A percentile compares a stretch with the other conserved stretches of the same genome.
These are phyloP conservation scores for Kondoa subrosea DNA, from an alignment of 768 basidiomycete genomes.

Conservation along the genomic window DNA sequence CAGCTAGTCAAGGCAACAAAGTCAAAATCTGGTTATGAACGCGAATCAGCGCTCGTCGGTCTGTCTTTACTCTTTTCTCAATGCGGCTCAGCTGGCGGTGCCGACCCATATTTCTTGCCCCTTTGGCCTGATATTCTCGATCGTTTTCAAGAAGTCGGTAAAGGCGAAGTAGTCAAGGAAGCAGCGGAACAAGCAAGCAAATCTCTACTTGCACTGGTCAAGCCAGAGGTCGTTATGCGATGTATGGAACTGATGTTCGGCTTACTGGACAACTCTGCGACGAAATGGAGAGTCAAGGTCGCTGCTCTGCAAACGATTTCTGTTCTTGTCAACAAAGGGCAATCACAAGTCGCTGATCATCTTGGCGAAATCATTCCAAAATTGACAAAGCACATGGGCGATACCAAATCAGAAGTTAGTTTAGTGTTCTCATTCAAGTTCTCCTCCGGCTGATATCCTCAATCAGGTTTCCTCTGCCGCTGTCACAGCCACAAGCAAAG, in stretches of 20 bases:
- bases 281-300: conserved; percentile 88
- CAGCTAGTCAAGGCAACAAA: conserved; percentile 53
- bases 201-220: conserved; percentile 62
- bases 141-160: conserved; percentile 83
- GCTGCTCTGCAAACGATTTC: conserved; percentile 66
- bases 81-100: conserved; percentile 43
- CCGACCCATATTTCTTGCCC: conserved; percentile 57
- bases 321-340: conserved; percentile 21
- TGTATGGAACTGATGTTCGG: conserved; percentile 46
- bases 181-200: conserved; percentile 69
- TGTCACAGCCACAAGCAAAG: conserved; percentile 67
- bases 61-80: conserved; percentile 51
- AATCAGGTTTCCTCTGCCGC: conserved; percentile 69
- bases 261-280: conserved; percentile 45
- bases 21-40: conserved; percentile 73
- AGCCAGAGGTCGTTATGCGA: conserved; percentile 59
- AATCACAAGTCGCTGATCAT: conserved; percentile 58
- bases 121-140: conserved; percentile 64
- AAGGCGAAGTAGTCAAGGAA: conserved; percentile 75
- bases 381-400: conserved; percentile 82
- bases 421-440: neutral
- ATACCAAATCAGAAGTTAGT: conserved; percentile 81
- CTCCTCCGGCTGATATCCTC: neutral
- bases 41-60: conserved; percentile 68
- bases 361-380: conserved; percentile 65